Base-by-base conservation (phyloP, 2,329 filamentous ascomycete species). In the Cercospora zeae-maydis region DNA sequence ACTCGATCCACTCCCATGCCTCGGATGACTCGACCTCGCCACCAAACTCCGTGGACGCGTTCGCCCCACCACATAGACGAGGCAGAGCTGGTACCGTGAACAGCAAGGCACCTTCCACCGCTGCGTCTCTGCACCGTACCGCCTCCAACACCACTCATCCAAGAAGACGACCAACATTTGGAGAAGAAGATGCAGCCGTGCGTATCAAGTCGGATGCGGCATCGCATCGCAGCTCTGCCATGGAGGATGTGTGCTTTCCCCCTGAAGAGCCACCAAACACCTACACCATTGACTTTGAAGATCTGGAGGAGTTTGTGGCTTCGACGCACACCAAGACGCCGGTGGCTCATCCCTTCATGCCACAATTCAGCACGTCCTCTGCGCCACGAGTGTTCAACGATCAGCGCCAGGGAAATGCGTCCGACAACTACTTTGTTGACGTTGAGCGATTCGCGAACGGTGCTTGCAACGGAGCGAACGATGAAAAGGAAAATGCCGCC, bases 21-120 rank as follows among this genome's bases (percentile, higher is more conserved):
- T 67, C 65, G 27, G 45, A 65, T 53, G 84, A 91, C 60, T 92
- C 91, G 0, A 80, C 86, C 1, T 98, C 95, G 5, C 93, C 93
- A 10, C 95, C 95, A 7, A 99, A 97, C 76, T 99, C 95, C 0
- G 92, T 99, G 57, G 96, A 98, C 76, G 95, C 95, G 3, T 99
- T 99, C 77, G 95, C 95, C 16, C 91, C 95, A 72, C 91, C 91
- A 56, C 90, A 92, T 5, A 58, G 58, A 63, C 88, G 93, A 63
- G 91, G 93, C 74, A 89, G 93, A 47, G 83, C 86, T 53, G 84
- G 85, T 55, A 89, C 87, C 3, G 75, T 85, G 65, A 91, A 87
- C 63, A 88, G 86, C 74, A 79, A 81, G 68, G 77, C 73, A 21
- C 77, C 82, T 34, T 83, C 84, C 2, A 81, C 85, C 13, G 81